Evolutionary conservation across 345 rosid species (phyloP).

Genomic region (Balakata baccata): DNA sequence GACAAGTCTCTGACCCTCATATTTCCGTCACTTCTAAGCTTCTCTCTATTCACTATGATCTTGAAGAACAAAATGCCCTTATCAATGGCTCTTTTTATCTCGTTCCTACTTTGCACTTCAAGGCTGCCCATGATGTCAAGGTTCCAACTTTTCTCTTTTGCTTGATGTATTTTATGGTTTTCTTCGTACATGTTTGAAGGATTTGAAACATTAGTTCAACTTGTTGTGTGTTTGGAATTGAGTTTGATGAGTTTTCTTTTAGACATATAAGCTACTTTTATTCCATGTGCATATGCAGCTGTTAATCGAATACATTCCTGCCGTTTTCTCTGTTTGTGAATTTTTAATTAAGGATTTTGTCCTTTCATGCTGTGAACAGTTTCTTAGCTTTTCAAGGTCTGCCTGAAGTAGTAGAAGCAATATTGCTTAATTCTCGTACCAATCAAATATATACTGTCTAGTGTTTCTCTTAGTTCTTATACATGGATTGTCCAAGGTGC

Average conservation of each 20-base stretch:
- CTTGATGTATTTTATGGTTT: background rate
- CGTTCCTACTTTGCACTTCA: slow-evolving; percentile 67
- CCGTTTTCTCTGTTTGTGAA: background rate
- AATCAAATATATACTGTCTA: background rate
- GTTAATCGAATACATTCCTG: background rate
- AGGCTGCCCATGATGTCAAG: slow-evolving; percentile 76
- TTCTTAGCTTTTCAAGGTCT: background rate
- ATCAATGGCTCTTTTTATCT: slow-evolving; percentile 53
- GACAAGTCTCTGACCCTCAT: slow-evolving; percentile 67
- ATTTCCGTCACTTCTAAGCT: slow-evolving; percentile 61
- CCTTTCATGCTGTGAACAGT: background rate
- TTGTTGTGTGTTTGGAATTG: too few relatives aligned
- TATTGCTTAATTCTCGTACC: background rate
- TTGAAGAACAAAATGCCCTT: slow-evolving; percentile 61
- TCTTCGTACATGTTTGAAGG: background rate
- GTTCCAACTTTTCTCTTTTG: slow-evolving; percentile 17
- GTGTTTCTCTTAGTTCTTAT: background rate
- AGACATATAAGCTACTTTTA: too few relatives aligned
- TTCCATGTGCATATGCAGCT: too few relatives aligned
- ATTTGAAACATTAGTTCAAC: too few relatives aligned
- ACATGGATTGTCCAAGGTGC: background rate
- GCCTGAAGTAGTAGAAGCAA: background rate
- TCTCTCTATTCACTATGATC: slow-evolving; percentile 65
- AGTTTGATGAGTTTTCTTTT: too few relatives aligned
- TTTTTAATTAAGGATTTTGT: background rate